Base-by-base conservation (phyloP, 495 filamentous ascomycete genomes). In the Durotheca rogersii region DNA sequence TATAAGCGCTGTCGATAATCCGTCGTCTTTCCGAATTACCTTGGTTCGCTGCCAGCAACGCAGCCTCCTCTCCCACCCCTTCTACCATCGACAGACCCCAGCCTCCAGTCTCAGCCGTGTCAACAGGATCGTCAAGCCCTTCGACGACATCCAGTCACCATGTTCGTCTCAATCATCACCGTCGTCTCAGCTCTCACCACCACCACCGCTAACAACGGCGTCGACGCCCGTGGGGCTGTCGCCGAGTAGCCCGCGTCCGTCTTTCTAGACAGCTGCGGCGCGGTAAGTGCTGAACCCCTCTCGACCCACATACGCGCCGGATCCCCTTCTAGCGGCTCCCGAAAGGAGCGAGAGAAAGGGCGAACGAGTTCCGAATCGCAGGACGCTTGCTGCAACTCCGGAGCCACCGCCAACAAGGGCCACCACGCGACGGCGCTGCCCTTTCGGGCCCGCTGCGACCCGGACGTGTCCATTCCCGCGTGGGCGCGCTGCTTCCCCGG, bases 141-240 rank as follows among this genome's bases (percentile, higher is more conserved):
- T 27, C 23, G n/a, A 25, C 18, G 12, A 20, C 19, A 48, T 33
- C 18, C 30, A 23, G 40, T 40, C 37, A 57, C 9, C 21, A 57
- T 57, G 53, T 14, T 47, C 17, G 20, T 42, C 18, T 41, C 42
- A 41, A 6, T 47, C 18, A 14, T 57, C 41, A 46, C 53, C 18
- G 21, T 57, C 11, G 32, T 47, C 21, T 40, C 53, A 15, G 42
- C 53, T 23, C 37, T 57, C 18, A 47, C 41, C 39, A 47, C 37
- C 21, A 34, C 41, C 25, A 35, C 50, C 17, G 17, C 12, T 4
- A 20, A 20, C 31, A 44, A 45, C 15, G 44, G 45, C 35, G 30
- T 32, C 4, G 42, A 42, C 14, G 53, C 47, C 18, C 35, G 16
- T n/a, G 51, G 53, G 53, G 19, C 35, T 3, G 53, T 23, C 6